Conservation (phyloP, 495 filamentous ascomycete species). For the Parachaetomium inaequale region DNA sequence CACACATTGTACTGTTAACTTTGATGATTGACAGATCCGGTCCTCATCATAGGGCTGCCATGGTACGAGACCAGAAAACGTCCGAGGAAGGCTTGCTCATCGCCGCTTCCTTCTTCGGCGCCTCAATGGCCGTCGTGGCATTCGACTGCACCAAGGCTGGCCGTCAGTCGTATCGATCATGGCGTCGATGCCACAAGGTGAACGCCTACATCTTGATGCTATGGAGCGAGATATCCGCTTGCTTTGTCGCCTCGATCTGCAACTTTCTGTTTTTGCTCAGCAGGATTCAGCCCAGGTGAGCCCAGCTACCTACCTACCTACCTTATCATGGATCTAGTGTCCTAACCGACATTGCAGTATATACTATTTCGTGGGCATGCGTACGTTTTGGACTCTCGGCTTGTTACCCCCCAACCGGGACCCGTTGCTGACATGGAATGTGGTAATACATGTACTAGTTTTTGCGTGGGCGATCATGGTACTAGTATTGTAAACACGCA, state of each 20-base stretch:
- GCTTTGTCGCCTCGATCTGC: slow-evolving; percentile 18
- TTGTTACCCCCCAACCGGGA: background rate
- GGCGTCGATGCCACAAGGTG: slow-evolving; percentile 11
- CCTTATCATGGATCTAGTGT: background rate
- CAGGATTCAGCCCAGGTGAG: slow-evolving; percentile 24
- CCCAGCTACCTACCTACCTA: no score
- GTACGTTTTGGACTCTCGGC: slow-evolving; percentile 11
- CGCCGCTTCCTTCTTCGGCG: slow-evolving; percentile 30
- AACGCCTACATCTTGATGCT: slow-evolving; percentile 34
- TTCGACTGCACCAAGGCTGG: slow-evolving; percentile 26
- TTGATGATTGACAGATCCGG: no score
- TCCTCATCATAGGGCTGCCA: slow-evolving; percentile 20
- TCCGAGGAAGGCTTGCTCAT: slow-evolving; percentile 24
- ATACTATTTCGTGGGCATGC: slow-evolving; percentile 25
- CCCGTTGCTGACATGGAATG: background rate
- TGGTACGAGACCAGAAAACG: slow-evolving; percentile 22
- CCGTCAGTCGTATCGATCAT: slow-evolving; percentile 26
- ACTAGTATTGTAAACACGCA: background rate
- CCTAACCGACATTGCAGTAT: slow-evolving; percentile 11
- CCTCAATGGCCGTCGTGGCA: slow-evolving; percentile 24
- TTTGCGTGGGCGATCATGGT: slow-evolving; percentile 32
- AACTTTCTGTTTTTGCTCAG: slow-evolving; percentile 30
- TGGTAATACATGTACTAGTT: slow-evolving; percentile 13
- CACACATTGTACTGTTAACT: no score
- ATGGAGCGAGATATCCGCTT: slow-evolving; percentile 26